Conservation (phyloP, 345 rosid genomes). For the Bruguiera sexangula region DNA sequence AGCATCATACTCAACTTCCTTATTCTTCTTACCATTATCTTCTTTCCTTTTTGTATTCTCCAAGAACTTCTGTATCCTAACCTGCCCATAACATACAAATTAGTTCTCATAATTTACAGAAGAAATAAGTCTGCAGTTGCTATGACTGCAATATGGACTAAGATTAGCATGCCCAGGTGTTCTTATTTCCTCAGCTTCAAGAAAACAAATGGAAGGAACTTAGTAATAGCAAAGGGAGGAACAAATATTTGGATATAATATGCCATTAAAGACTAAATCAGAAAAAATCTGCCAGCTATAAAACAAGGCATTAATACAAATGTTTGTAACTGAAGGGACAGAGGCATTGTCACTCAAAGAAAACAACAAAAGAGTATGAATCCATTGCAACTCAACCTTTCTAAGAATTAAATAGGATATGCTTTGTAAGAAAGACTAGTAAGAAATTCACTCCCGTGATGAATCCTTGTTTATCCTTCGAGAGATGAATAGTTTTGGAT, state of each 20-base stretch:
- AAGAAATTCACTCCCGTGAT: not conserved
- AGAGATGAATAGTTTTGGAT: not conserved
- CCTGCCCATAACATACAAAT: conserved; percentile 40
- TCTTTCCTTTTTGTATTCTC: conserved; percentile 72
- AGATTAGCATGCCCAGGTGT: conserved; percentile 10
- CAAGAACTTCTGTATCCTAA: conserved; percentile 68
- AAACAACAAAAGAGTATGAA: not conserved
- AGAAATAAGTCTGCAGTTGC: not conserved
- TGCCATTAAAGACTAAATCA: not conserved
- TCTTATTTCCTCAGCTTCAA: not conserved
- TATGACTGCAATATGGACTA: not conserved
- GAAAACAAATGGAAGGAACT: not conserved
- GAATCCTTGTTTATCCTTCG: not conserved
- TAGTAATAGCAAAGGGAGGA: not conserved
- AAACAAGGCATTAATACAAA: not conserved
- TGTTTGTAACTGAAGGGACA: not conserved
- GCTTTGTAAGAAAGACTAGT: not conserved
- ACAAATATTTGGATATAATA: not conserved
- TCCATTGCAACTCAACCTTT: not conserved
- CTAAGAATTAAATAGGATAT: not conserved
- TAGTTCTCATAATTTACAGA: conserved; percentile 2
- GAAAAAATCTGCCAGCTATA: not conserved
- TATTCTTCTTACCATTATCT: conserved; percentile 34
- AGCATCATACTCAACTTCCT: conserved; percentile 40
- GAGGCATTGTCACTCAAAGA: not conserved